Evolutionary conservation across 2,329 filamentous ascomycete species (phyloP).

Genomic region (Fusarium mundagurra): DNA sequence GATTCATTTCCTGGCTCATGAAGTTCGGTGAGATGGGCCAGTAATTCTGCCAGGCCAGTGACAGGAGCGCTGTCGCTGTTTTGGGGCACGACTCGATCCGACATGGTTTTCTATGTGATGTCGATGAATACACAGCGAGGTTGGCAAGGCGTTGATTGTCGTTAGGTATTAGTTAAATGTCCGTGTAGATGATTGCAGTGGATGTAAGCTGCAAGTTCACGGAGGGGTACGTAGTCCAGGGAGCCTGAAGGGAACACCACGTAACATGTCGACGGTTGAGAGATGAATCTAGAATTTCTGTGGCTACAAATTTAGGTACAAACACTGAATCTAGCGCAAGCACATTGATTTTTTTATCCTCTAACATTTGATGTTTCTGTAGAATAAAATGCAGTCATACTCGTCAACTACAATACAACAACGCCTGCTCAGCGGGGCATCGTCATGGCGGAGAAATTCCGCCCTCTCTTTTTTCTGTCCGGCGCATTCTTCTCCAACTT

Average conservation of each 20-base stretch:
- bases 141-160: not conserved
- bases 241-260: slow-evolving; percentile 10
- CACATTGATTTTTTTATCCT: too few species aligned
- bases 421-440: slow-evolving; percentile 20
- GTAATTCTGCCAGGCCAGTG: slow-evolving; percentile 63
- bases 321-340: not conserved
- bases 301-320: not conserved
- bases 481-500: slow-evolving; percentile 11
- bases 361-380: not conserved
- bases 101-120: slow-evolving; percentile 34
- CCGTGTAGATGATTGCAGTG: not conserved
- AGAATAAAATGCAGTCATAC: not conserved
- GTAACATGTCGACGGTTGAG: not conserved
- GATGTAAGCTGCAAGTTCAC: slow-evolving; percentile 19
- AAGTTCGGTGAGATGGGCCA: slow-evolving; percentile 63
- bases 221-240: slow-evolving; percentile 15
- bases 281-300: not conserved
- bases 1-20: slow-evolving; percentile 51
- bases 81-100: slow-evolving; percentile 48
- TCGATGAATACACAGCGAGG: not conserved
- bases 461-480: slow-evolving; percentile 11
- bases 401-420: not conserved
- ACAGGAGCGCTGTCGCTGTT: slow-evolving; percentile 51
- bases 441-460: slow-evolving; percentile 35
- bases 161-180: not conserved